Conservation (phyloP, 148 eudicot genomes). For the Camellia lanceoleosa region DNA sequence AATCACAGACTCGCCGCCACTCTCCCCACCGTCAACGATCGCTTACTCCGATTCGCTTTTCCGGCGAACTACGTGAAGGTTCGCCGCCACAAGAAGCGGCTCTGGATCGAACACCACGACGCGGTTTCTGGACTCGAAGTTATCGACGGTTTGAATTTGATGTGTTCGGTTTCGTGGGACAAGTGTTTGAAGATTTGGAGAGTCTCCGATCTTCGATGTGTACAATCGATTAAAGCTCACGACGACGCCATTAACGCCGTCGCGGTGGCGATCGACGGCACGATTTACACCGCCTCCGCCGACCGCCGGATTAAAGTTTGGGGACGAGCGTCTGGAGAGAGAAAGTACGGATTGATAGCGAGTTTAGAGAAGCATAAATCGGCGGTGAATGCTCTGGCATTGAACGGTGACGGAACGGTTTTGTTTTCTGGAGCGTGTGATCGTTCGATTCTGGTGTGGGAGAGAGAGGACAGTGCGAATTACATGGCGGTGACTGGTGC, state of each 20-base stretch:
- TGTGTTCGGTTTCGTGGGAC: constrained; percentile 87
- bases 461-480: constrained; percentile 45
- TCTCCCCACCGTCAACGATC: constrained; percentile 60
- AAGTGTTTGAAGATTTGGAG: constrained; percentile 57
- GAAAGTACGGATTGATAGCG: constrained; percentile 31
- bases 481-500: constrained; percentile 61
- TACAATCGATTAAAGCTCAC: constrained; percentile 52
- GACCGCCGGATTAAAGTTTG: constrained; percentile 59
- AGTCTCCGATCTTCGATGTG: constrained; percentile 29
- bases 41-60: constrained; percentile 36
- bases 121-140: constrained; percentile 62
- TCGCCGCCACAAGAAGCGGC: constrained; percentile 56
- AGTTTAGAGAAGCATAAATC: constrained; percentile 69
- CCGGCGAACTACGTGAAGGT: constrained; percentile 67
- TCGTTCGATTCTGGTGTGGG: constrained; percentile 79
- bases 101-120: constrained; percentile 83
- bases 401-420: constrained; percentile 41
- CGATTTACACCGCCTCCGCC: constrained; percentile 62
- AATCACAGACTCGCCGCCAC: constrained; percentile 43
- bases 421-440: constrained; percentile 77
- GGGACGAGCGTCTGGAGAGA: constrained; percentile 19
- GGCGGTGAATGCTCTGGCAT: constrained; percentile 63
- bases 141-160: neutral
- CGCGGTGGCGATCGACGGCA: constrained; percentile 39
- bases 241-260: constrained; percentile 77